Evolutionary conservation across 208 protist species (phyloP).

Genomic region (Crithidia sp.): DNA sequence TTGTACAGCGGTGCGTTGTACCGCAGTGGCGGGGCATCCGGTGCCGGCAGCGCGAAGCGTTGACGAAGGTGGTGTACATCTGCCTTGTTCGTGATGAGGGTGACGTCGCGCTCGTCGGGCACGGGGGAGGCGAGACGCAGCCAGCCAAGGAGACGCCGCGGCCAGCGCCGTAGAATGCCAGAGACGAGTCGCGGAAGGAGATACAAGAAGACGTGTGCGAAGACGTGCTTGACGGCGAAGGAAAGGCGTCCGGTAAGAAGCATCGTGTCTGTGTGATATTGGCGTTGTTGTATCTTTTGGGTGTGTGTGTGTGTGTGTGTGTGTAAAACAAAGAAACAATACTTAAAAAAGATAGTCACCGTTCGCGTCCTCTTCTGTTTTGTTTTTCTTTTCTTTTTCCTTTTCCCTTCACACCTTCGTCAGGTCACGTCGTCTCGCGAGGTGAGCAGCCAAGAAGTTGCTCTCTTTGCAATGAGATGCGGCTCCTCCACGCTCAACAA

Average conservation of each 20-base stretch:
- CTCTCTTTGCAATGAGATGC: too few species aligned
- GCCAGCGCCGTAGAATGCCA: constrained; percentile 22
- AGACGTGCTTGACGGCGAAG: constrained; percentile 33
- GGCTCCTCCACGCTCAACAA: too few species aligned
- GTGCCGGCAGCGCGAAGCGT: constrained; percentile 25
- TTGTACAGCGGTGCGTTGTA: constrained; percentile 61
- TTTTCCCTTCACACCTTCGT: too few species aligned
- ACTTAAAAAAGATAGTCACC: not conserved
- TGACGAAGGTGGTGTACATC: constrained; percentile 26
- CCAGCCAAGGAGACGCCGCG: constrained; percentile 20
- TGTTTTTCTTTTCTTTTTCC: too few species aligned
- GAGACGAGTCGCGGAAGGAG: constrained; percentile 30
- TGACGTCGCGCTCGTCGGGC: constrained; percentile 26
- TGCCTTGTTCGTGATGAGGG: constrained; percentile 12
- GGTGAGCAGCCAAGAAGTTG: too few species aligned
- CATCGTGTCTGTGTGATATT: constrained; percentile 7
- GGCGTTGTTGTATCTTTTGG: not conserved
- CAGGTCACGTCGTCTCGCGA: too few species aligned
- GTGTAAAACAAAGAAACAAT: not conserved
- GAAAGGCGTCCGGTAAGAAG: constrained; percentile 14
- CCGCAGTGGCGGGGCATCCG: constrained; percentile 17
- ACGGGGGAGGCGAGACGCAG: not conserved
- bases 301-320: too few species aligned
- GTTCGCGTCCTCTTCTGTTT: too few species aligned
- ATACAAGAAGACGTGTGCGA: constrained; percentile 40